Evolutionary conservation across 78 protist genomes (phyloP), one percentile per base, ranked within the genome.

Genomic region (Pigoraptor vietnamica): DNA sequence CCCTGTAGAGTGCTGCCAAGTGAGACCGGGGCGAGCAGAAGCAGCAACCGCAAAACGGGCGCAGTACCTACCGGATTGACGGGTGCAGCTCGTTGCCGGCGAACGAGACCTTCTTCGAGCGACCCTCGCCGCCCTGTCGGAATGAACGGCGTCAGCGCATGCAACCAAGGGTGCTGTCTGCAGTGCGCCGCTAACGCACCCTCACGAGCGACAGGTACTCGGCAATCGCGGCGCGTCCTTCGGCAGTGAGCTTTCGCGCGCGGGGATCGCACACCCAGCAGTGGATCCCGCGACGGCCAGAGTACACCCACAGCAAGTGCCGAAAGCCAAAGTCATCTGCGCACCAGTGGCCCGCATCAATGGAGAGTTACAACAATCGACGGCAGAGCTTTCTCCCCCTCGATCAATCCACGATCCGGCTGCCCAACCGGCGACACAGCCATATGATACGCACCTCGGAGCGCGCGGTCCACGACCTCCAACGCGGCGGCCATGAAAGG

Each of bases 281-380:
- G 37, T 99, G 99, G 35, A 98, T 67, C 33, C 99, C 99, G 29
- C 99, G 98, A 1, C 99, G 93, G 25, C 99, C 99, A 29, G 98
- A 94, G 92, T 95, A 99, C 25, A 98, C 98, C 97, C 99, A 98
- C 40, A 99, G 94, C 2, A 95, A 55, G 84, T 97, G 95, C 83
- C 95, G 24, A 81, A 95, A 98, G 1, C 99, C 99, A 40, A 96
- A 98, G 86, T 96, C 97, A 24, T 93, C 92, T 87, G 67, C 29
- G 34, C 1, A 19, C 14, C 29, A 21, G 67, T 6, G 34, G 84
- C n/a, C 35, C 6, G 84, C n/a, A n/a, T n/a, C n/a, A n/a, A n/a
- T n/a, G n/a, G n/a, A n/a, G n/a, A n/a, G n/a, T n/a, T n/a, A n/a
- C n/a, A n/a, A n/a, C n/a, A n/a, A n/a, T n/a, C n/a, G n/a, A n/a